Percentiles rank a stretch among this genome's conserved stretches.
phyloP scores from a whole-genome alignment of 2,329 filamentous ascomycete species.

The Zymoseptoria pseudotritici region DNA sequence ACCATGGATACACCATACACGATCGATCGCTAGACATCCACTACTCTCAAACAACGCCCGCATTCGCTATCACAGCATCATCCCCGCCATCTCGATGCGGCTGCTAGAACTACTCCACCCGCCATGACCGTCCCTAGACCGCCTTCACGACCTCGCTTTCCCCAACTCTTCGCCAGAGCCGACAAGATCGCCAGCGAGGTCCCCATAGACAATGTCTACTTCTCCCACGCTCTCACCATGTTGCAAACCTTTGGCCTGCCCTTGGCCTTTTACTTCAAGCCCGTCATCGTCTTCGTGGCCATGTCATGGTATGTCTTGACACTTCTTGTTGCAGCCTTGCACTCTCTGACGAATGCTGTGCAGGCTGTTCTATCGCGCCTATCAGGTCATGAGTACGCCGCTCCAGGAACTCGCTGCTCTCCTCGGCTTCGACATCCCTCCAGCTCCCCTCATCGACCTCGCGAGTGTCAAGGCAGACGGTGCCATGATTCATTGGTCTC shows the following conservation, averaged over 20 bases:
- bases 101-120: background rate
- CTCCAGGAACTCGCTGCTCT: constrained; percentile 80
- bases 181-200: constrained; percentile 4
- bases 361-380: constrained; percentile 67
- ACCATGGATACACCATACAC: background rate
- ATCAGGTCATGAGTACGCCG: constrained; percentile 82
- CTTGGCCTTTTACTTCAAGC: constrained; percentile 18
- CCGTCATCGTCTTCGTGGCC: constrained; percentile 15
- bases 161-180: constrained; percentile 7
- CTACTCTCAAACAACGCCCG: background rate
- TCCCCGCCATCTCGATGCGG: constrained; percentile 1
- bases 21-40: background rate
- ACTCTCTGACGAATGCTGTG: background rate
- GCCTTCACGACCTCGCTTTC: constrained; percentile 3
- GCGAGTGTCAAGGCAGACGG: constrained; percentile 82
- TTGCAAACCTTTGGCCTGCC: constrained; percentile 11
- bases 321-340: background rate
- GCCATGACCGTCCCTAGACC: constrained; percentile 1
- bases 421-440: constrained; percentile 86
- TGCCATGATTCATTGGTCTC: constrained; percentile 86
- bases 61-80: background rate
- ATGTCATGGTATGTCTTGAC: constrained; percentile 13
- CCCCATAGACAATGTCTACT: constrained; percentile 3
- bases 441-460: constrained; percentile 79
- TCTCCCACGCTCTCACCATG: constrained; percentile 10